Conservation (phyloP, 768 basidiomycete genomes). For the Serendipita sp. region DNA sequence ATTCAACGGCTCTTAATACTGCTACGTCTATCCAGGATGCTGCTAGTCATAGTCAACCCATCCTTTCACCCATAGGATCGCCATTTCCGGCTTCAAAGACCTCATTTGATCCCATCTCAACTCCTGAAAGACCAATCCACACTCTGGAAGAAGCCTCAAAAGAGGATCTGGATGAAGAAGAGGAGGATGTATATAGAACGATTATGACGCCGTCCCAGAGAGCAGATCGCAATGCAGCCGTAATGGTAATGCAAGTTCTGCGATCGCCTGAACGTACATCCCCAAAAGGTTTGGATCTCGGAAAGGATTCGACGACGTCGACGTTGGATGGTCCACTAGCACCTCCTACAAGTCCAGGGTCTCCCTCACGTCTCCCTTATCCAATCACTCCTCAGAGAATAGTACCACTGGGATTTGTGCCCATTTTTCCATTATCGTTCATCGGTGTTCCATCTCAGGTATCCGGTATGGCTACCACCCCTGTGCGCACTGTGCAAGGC, state of each 20-base stretch:
- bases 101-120: not conserved
- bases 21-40: too few relatives aligned
- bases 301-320: too few relatives aligned
- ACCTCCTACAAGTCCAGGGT: not conserved
- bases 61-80: too few relatives aligned
- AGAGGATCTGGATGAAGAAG: not conserved
- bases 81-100: not conserved
- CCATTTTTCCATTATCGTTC: not conserved
- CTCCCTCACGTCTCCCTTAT: not conserved
- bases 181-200: not conserved
- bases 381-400: slow-evolving; percentile 1
- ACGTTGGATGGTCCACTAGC: not conserved
- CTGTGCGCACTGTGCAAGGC: too few relatives aligned
- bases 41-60: too few relatives aligned
- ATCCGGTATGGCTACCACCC: not conserved
- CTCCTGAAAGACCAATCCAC: not conserved
- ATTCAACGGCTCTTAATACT: not conserved
- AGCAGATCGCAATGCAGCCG: not conserved
- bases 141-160: not conserved
- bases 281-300: not conserved
- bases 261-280: not conserved
- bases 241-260: not conserved
- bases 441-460: not conserved
- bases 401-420: too few relatives aligned
- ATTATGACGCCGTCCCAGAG: not conserved